These are phyloP conservation scores for Penicillium arizonense DNA, from an alignment of 495 filamentous ascomycete species.

Conservation along the genomic window DNA sequence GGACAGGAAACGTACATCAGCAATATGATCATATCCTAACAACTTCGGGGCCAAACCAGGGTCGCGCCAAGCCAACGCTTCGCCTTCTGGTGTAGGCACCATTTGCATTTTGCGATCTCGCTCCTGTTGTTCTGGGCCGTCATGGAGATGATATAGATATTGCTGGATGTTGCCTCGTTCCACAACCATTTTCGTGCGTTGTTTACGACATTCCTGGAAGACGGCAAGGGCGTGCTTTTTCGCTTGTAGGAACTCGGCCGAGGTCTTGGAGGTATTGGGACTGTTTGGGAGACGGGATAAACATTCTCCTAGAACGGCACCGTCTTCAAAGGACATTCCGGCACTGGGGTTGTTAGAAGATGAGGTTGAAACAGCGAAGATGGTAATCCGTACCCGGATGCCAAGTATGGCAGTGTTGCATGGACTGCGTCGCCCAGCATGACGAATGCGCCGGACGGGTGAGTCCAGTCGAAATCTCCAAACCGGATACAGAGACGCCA, in stretches of 20 bases:
- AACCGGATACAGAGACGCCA: slow-evolving; percentile 63
- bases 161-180: slow-evolving; percentile 47
- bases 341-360: slow-evolving; percentile 28
- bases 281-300: slow-evolving; percentile 35
- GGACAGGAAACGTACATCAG: slow-evolving; percentile 25
- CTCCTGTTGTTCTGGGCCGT: slow-evolving; percentile 48
- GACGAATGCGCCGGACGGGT: slow-evolving; percentile 51
- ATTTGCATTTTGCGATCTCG: slow-evolving; percentile 45
- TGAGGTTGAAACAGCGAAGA: background rate
- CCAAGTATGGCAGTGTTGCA: slow-evolving; percentile 61
- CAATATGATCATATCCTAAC: slow-evolving; percentile 43
- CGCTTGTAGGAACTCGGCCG: slow-evolving; percentile 19
- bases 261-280: slow-evolving; percentile 20
- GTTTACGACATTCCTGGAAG: slow-evolving; percentile 45
- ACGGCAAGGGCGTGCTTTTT: slow-evolving; percentile 41
- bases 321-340: slow-evolving; percentile 49
- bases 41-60: slow-evolving; percentile 41
- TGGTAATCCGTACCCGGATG: slow-evolving; percentile 30
- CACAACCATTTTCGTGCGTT: slow-evolving; percentile 45
- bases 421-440: slow-evolving; percentile 65
- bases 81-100: slow-evolving; percentile 41
- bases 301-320: slow-evolving; percentile 49
- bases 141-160: slow-evolving; percentile 50
- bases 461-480: slow-evolving; percentile 54
- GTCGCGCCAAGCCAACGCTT: slow-evolving; percentile 47